Evolutionary conservation across 129 eudicot species (phyloP), one percentile per base, ranked within the genome.

Genomic region (Flaveria sonorensis): DNA sequence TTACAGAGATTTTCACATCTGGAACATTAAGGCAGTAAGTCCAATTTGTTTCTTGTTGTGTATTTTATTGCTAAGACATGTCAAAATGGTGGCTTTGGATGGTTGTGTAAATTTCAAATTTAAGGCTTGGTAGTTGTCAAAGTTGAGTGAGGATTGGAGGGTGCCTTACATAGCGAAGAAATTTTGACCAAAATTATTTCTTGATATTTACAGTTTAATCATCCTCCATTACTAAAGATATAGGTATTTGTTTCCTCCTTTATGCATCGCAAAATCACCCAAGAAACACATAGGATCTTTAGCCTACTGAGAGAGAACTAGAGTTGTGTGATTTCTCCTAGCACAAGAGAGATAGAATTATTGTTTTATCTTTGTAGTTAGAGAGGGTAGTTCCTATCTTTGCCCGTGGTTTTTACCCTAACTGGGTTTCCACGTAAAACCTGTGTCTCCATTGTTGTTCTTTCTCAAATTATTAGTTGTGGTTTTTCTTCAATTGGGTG

Each of bases 21-120:
- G 99, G 99, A 81, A 94, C 85, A 6, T 84, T 94, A 47, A 76
- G 99, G 52, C 99, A 94, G 99, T 94, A 89, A 56, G 99, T 87
- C 70, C 10, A 3, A 8, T 72, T 47, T 16, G 3, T 78, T 48
- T 70, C 12, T 9, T 15, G 20, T 61, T 52, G 56, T 69, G 43
- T 3, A 1, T 79, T n/a, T 55, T 23, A 10, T 24, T 60, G 64
- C 24, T 24, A 23, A 10, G 67, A 56, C 28, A 10, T 18, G 62
- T 56, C 4, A 21, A 57, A 57, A 23, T 2, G 36, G 7, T 23
- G 39, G 16, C 36, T 24, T 60, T 24, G 32, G n/a, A 55, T 18
- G 62, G 26, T 55, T 53, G 23, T 53, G 60, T 18, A 16, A 7
- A 15, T 51, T 51, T 1, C 18, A 36, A 36, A 36, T 36, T 6